Conservation (phyloP, 805 yeast genomes). For the Saturnispora dispora region DNA sequence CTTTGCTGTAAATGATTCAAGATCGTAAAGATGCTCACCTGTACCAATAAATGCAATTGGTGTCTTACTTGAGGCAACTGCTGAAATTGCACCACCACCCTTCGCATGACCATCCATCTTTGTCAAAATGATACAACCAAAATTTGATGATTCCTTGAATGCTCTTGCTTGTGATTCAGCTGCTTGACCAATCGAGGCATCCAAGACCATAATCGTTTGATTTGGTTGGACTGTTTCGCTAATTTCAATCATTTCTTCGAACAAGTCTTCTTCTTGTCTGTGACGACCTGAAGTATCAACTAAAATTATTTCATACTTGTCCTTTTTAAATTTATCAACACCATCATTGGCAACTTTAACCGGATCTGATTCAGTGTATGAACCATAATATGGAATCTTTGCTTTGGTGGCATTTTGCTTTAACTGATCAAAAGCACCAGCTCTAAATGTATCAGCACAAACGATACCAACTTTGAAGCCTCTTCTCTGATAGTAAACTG, state of each 20-base stretch:
- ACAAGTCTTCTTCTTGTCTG: constrained; percentile 85
- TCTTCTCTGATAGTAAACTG: constrained; percentile 86
- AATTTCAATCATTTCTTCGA: constrained; percentile 91
- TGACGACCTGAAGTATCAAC: constrained; percentile 99
- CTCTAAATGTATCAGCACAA: constrained; percentile 98
- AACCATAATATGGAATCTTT: constrained; percentile 87
- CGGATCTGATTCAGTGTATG: constrained; percentile 93
- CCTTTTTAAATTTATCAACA: constrained; percentile 83
- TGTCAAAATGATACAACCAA: constrained; percentile 90
- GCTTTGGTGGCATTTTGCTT: constrained; percentile 97
- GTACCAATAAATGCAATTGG: constrained; percentile 97
- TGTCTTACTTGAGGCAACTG: constrained; percentile 93
- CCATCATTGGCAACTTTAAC: constrained; percentile 87
- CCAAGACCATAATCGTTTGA: constrained; percentile 95
- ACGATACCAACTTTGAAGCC: constrained; percentile 94
- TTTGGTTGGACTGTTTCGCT: constrained; percentile 83
- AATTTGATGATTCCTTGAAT: constrained; percentile 84
- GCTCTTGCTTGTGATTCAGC: constrained; percentile 94
- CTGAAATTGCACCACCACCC: constrained; percentile 99
- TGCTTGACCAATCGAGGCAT: constrained; percentile 97
- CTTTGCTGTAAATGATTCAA: constrained; percentile 84
- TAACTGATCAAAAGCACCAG: constrained; percentile 98
- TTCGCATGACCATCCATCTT: constrained; percentile 98
- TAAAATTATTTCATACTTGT: constrained; percentile 83
- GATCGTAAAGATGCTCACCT: constrained; percentile 92